Conservation (phyloP, 2,329 filamentous ascomycete species). For the Colletotrichum lindemuthianum region DNA sequence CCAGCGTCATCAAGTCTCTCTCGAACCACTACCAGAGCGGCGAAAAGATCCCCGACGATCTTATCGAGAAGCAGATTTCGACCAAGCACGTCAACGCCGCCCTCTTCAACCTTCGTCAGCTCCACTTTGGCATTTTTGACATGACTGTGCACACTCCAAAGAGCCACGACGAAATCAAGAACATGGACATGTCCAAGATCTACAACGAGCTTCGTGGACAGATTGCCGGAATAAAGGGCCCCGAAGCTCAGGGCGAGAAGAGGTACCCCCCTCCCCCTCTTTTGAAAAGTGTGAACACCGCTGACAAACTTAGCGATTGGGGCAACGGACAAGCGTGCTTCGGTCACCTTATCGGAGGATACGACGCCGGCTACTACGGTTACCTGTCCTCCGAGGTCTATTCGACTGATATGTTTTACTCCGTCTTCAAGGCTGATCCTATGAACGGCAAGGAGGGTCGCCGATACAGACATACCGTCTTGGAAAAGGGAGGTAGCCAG, state of each 20-base stretch:
- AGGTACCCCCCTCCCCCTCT: constrained; percentile 54
- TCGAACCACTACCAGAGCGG: constrained; percentile 79
- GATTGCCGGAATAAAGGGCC: constrained; percentile 79
- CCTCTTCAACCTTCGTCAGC: constrained; percentile 79
- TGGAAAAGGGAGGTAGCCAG: constrained; percentile 80
- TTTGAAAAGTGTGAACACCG: not conserved
- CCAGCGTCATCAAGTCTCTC: constrained; percentile 70
- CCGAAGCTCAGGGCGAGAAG: constrained; percentile 70
- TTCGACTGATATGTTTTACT: constrained; percentile 87
- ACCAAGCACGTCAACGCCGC: constrained; percentile 86
- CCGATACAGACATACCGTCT: constrained; percentile 79
- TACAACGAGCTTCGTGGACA: constrained; percentile 80
- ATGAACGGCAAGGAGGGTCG: constrained; percentile 81
- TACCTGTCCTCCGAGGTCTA: constrained; percentile 82
- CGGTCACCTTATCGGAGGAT: constrained; percentile 84
- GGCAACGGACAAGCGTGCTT: constrained; percentile 84
- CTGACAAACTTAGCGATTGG: constrained; percentile 65
- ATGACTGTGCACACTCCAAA: constrained; percentile 81
- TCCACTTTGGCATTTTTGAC: constrained; percentile 85
- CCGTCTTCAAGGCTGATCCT: constrained; percentile 79
- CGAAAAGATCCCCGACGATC: constrained; percentile 76
- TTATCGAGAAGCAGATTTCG: constrained; percentile 77
- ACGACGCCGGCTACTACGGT: constrained; percentile 86
- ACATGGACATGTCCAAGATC: constrained; percentile 70
- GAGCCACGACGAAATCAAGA: constrained; percentile 74